Conservation (phyloP, 306 rosid species). For the Benincasa hispida region DNA sequence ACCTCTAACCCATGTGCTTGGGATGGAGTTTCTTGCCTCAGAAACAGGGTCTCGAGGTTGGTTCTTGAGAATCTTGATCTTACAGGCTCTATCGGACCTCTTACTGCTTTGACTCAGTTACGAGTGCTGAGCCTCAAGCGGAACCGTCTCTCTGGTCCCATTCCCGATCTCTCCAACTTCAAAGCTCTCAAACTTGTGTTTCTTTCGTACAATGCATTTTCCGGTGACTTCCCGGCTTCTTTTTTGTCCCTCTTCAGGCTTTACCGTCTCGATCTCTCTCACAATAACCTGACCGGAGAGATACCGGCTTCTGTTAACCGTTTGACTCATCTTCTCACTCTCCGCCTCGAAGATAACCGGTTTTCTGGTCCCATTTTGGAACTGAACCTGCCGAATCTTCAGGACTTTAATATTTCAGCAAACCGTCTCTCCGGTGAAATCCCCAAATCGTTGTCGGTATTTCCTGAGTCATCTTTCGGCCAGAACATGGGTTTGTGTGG, state of each 20-base stretch:
- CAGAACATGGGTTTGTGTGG: constrained; percentile 57
- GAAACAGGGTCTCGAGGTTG: constrained; percentile 48
- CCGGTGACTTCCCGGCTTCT: constrained; percentile 45
- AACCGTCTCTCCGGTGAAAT: constrained; percentile 47
- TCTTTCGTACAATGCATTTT: constrained; percentile 46
- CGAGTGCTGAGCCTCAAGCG: constrained; percentile 68
- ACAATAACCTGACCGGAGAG: constrained; percentile 49
- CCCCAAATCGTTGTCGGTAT: constrained; percentile 40
- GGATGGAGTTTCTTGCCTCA: constrained; percentile 48
- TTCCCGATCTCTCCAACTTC: constrained; percentile 55
- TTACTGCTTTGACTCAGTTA: constrained; percentile 43
- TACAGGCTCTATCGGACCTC: constrained; percentile 31
- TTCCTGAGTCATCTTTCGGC: constrained; percentile 39
- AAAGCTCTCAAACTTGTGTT: constrained; percentile 47
- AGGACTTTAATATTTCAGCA: constrained; percentile 52
- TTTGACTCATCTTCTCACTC: constrained; percentile 54
- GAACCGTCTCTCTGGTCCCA: constrained; percentile 48
- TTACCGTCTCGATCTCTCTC: constrained; percentile 75
- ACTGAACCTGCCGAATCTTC: constrained; percentile 32
- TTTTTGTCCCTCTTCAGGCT: constrained; percentile 35
- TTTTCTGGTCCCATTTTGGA: constrained; percentile 39
- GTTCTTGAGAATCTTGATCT: constrained; percentile 57
- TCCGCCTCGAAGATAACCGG: constrained; percentile 40
- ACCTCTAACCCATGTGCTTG: constrained; percentile 44
- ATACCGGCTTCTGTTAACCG: constrained; percentile 36